phyloP scores from a whole-genome alignment of 148 eudicot genomes.

The Camellia lanceoleosa region DNA sequence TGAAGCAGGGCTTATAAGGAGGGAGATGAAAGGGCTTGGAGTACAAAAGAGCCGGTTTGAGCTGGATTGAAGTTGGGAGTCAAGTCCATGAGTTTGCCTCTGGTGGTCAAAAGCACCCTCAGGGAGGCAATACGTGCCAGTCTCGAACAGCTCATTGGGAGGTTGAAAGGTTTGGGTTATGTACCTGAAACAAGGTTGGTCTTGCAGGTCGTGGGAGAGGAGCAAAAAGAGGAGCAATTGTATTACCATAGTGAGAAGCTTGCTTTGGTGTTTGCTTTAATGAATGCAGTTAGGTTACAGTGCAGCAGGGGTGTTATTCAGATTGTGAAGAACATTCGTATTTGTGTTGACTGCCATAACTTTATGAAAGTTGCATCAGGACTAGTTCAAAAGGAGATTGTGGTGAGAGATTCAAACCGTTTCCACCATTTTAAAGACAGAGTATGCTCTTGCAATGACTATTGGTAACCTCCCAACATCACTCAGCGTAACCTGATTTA shows the following conservation, averaged over 20 bases:
- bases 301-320: slow-evolving; percentile 21
- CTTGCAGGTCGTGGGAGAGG: slow-evolving; percentile 41
- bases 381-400: slow-evolving; percentile 27
- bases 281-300: slow-evolving; percentile 14
- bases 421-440: slow-evolving; percentile 39
- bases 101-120: slow-evolving; percentile 37
- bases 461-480: slow-evolving; percentile 28
- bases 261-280: slow-evolving; percentile 37
- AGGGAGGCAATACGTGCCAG: slow-evolving; percentile 24
- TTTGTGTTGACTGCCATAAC: slow-evolving; percentile 42
- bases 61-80: slow-evolving; percentile 47
- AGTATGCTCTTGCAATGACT: slow-evolving; percentile 45
- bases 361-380: slow-evolving; percentile 37
- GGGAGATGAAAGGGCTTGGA: slow-evolving; percentile 39
- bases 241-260: slow-evolving; percentile 48
- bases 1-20: slow-evolving; percentile 38
- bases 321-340: slow-evolving; percentile 41
- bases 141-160: slow-evolving; percentile 21
- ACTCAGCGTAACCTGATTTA: too few relatives aligned
- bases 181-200: slow-evolving; percentile 33
- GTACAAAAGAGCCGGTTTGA: slow-evolving; percentile 47
- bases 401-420: slow-evolving; percentile 44
- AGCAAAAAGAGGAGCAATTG: slow-evolving; percentile 42
- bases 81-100: slow-evolving; percentile 40
- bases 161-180: slow-evolving; percentile 37